Percentiles rank a stretch among this genome's conserved stretches.
Evolutionary conservation across 148 eudicot genomes (phyloP).

Genomic region (Fallopia convolvulus): DNA sequence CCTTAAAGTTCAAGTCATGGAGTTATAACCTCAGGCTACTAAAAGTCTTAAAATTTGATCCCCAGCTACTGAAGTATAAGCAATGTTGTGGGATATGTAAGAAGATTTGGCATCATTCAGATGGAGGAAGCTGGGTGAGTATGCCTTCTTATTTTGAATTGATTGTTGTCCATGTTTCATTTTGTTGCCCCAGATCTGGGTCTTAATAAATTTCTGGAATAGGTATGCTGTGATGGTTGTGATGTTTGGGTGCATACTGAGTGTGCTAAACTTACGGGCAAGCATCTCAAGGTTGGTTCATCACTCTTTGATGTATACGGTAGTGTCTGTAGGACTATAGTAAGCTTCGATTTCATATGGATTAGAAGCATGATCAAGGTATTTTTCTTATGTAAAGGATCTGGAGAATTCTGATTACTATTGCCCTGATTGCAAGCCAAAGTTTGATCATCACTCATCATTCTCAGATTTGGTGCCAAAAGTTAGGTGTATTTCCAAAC

Average conservation of each 20-base stretch:
- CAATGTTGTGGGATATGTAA: constrained; percentile 94
- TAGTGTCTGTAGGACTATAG: neutral
- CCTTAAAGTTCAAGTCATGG: neutral
- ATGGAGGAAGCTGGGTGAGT: constrained; percentile 92
- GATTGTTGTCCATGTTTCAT: neutral
- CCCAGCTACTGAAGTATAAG: constrained; percentile 67
- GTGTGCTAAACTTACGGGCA: constrained; percentile 57
- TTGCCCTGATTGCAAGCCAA: constrained; percentile 79
- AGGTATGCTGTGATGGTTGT: constrained; percentile 98
- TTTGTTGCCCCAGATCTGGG: neutral
- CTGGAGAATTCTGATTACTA: constrained; percentile 59
- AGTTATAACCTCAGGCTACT: neutral
- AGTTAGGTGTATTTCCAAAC: constrained; percentile 33
- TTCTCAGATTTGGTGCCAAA: constrained; percentile 20
- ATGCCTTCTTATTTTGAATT: neutral
- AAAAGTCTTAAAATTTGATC: constrained; percentile 11
- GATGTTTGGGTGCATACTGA: constrained; percentile 96
- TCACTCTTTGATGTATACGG: neutral
- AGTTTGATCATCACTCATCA: constrained; percentile 28
- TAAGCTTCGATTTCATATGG: neutral
- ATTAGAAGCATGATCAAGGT: neutral
- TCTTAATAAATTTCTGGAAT: constrained; percentile 13
- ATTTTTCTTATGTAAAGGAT: constrained; percentile 22
- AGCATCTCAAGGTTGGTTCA: constrained; percentile 58
- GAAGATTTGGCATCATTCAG: constrained; percentile 90